These are phyloP conservation scores for Coemansia sp. DNA, from an alignment of 192 early-diverging fungal genomes.

Conservation along the genomic window DNA sequence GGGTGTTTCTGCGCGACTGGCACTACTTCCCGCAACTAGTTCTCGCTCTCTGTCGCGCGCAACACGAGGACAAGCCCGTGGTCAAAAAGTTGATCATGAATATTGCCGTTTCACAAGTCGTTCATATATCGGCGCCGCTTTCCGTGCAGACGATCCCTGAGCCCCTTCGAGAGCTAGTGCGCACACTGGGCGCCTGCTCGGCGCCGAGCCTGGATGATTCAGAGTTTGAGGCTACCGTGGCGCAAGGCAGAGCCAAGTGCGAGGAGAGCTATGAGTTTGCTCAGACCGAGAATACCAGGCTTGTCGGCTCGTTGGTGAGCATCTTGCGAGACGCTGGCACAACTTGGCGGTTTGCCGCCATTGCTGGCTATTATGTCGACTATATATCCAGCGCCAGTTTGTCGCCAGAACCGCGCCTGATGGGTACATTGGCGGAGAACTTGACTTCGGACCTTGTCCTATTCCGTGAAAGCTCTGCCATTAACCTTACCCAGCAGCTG, in stretches of 20 bases:
- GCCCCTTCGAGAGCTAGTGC: slow-evolving; percentile 3
- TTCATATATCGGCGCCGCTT: slow-evolving; percentile 28
- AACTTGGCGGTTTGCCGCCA: slow-evolving; percentile 82
- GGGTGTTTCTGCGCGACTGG: slow-evolving; percentile 35
- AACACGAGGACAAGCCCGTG: slow-evolving; percentile 52
- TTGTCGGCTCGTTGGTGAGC: slow-evolving; percentile 56
- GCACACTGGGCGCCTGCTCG: neutral
- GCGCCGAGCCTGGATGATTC: neutral
- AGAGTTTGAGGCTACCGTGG: slow-evolving; percentile 5
- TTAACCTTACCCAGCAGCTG: slow-evolving; percentile 62
- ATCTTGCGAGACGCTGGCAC: slow-evolving; percentile 61
- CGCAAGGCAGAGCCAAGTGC: neutral
- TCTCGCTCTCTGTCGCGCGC: slow-evolving; percentile 46
- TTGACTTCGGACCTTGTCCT: slow-evolving; percentile 72
- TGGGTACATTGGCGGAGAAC: slow-evolving; percentile 58
- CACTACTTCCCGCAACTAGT: slow-evolving; percentile 33
- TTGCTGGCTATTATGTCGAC: slow-evolving; percentile 81
- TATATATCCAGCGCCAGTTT: slow-evolving; percentile 63
- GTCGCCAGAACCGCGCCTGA: slow-evolving; percentile 58
- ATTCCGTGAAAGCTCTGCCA: slow-evolving; percentile 67
- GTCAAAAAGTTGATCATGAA: slow-evolving; percentile 49
- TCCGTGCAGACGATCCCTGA: neutral
- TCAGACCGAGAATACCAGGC: slow-evolving; percentile 18
- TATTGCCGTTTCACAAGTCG: slow-evolving; percentile 31
- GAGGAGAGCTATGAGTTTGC: slow-evolving; percentile 14